Conservation (phyloP, 495 filamentous ascomycete genomes). For the Pyrenopolyporus hunteri region DNA sequence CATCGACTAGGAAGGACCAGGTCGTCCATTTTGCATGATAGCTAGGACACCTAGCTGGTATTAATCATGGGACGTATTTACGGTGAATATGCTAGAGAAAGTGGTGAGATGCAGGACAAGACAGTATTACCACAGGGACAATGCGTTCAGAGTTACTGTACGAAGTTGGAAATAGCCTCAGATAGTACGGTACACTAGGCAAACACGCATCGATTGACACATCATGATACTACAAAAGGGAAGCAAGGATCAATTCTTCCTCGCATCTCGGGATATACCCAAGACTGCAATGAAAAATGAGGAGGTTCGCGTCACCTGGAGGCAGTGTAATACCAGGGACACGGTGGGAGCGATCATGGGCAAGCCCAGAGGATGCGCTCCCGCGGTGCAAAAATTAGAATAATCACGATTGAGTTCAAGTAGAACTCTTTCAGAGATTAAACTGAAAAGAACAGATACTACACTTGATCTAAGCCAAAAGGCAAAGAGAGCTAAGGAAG, state of each 20-base stretch:
- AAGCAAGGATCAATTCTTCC: slow-evolving; percentile 31
- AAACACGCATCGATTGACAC: too few relatives aligned
- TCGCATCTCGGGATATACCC: slow-evolving; percentile 22
- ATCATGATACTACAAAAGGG: too few relatives aligned
- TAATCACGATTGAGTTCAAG: slow-evolving; percentile 79
- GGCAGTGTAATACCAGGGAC: slow-evolving; percentile 90
- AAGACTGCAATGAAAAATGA: slow-evolving; percentile 28
- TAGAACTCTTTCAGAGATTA: slow-evolving; percentile 76
- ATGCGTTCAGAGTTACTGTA: too few relatives aligned
- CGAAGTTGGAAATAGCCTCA: too few relatives aligned
- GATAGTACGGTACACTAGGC: too few relatives aligned
- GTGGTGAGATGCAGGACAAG: too few relatives aligned
- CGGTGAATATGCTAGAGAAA: too few relatives aligned
- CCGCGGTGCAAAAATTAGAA: slow-evolving; percentile 74
- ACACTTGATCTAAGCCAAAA: slow-evolving; percentile 98
- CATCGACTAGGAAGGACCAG: too few relatives aligned
- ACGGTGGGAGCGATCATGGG: slow-evolving; percentile 74
- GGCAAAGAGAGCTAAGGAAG: slow-evolving; percentile 61
- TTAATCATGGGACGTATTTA: too few relatives aligned
- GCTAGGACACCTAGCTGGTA: too few relatives aligned
- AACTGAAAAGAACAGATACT: slow-evolving; percentile 99
- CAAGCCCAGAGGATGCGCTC: slow-evolving; percentile 77
- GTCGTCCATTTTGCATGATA: too few relatives aligned
- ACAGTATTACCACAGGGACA: too few relatives aligned
- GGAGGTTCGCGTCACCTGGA: slow-evolving; percentile 76